Percentiles rank a stretch among this genome's conserved stretches.
Evolutionary conservation across 768 basidiomycete species (phyloP).

Genomic region (Russula olivacea): DNA sequence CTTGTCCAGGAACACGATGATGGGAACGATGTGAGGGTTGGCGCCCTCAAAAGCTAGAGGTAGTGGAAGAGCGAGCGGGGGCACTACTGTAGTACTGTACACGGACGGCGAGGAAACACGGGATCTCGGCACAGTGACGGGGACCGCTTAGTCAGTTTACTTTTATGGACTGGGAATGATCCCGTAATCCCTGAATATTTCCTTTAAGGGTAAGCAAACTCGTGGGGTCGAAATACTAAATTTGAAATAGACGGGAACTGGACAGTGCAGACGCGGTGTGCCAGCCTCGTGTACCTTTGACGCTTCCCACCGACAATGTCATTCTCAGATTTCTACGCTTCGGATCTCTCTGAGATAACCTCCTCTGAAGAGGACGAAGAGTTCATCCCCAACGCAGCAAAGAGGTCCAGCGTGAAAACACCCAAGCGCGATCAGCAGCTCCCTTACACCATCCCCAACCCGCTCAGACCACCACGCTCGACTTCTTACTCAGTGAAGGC

Average conservation of each 20-base stretch:
- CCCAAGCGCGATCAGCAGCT: background rate
- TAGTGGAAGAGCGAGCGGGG: too few species aligned
- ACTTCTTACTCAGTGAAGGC: conserved; percentile 32
- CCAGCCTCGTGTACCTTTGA: background rate
- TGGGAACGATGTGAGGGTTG: too few species aligned
- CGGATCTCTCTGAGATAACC: conserved; percentile 30
- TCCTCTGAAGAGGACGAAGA: conserved; percentile 29
- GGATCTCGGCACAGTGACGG: too few species aligned
- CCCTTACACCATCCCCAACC: conserved; percentile 22
- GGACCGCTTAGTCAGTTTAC: background rate
- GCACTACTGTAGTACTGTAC: too few species aligned
- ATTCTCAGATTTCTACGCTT: conserved; percentile 27
- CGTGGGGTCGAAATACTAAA: too few species aligned
- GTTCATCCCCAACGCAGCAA: background rate
- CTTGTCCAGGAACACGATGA: too few species aligned
- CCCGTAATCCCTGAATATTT: background rate
- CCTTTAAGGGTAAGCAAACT: too few species aligned
- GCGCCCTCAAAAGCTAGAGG: too few species aligned
- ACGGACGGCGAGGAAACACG: too few species aligned
- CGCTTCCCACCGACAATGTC: conserved; percentile 17
- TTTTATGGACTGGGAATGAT: background rate
- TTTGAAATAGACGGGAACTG: too few species aligned
- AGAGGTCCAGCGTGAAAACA: conserved; percentile 16
- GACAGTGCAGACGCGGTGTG: too few species aligned
- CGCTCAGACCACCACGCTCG: conserved; percentile 27